Percentiles rank a stretch among this genome's conserved stretches.
Evolutionary conservation across 2,329 filamentous ascomycete species (phyloP).

Genomic region (Cladophialophora carrionii): DNA sequence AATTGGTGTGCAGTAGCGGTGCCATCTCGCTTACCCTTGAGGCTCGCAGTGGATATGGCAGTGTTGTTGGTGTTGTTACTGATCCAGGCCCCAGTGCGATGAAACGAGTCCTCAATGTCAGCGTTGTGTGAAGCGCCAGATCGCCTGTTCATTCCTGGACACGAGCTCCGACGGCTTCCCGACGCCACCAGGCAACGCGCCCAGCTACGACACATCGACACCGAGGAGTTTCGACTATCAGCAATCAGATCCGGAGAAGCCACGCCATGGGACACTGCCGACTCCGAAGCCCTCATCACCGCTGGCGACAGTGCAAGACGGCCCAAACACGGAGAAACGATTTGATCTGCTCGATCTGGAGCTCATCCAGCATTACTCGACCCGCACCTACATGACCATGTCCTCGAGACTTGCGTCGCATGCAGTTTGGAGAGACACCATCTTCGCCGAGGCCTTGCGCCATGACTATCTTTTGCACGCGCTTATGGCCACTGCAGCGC

Average conservation of each 20-base stretch:
- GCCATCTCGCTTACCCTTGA: slow-evolving; percentile 12
- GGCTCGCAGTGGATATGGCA: not conserved
- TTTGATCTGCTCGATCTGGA: slow-evolving; percentile 48
- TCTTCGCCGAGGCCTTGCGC: slow-evolving; percentile 47
- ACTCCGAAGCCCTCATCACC: slow-evolving; percentile 12
- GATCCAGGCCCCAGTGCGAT: slow-evolving; percentile 33
- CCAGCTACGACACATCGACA: slow-evolving; percentile 26
- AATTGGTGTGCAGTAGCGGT: slow-evolving; percentile 18
- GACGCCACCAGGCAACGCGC: slow-evolving; percentile 23
- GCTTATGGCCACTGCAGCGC: slow-evolving; percentile 46
- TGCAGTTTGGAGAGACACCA: slow-evolving; percentile 47
- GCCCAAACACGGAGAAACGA: slow-evolving; percentile 13
- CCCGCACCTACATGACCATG: slow-evolving; percentile 44
- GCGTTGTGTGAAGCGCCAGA: slow-evolving; percentile 38
- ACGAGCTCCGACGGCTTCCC: slow-evolving; percentile 29
- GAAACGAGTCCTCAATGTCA: slow-evolving; percentile 38
- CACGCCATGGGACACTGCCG: slow-evolving; percentile 14
- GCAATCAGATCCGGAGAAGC: slow-evolving; percentile 25
- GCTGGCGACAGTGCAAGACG: slow-evolving; percentile 10
- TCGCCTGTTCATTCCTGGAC: slow-evolving; percentile 37
- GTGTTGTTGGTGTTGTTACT: not conserved
- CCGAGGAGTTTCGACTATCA: slow-evolving; percentile 31
- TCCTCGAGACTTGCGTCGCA: slow-evolving; percentile 37
- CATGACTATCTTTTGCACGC: slow-evolving; percentile 50
- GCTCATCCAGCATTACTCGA: slow-evolving; percentile 51